A percentile compares a stretch with the other conserved stretches of the same genome.
Evolutionary conservation across 2,329 filamentous ascomycete genomes (phyloP).

Genomic region (Tolypocladium tundrense): DNA sequence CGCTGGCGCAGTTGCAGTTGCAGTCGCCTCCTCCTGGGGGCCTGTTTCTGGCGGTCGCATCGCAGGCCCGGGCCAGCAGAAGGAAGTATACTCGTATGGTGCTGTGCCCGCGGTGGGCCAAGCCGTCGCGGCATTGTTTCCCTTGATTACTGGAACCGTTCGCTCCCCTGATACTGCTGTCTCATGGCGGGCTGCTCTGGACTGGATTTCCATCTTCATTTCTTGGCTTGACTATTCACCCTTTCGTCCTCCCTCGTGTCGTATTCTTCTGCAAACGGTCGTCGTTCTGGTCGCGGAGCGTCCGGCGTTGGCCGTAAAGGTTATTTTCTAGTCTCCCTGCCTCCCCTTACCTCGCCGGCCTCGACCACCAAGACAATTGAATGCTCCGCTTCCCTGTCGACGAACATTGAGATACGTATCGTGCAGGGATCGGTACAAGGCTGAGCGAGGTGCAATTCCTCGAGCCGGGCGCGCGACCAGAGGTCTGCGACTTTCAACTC

Average conservation of each 20-base stretch:
- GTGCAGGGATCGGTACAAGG: background rate
- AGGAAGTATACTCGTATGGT: background rate
- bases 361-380: background rate
- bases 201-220: background rate
- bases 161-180: background rate
- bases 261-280: background rate
- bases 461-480: background rate
- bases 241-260: background rate
- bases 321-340: background rate
- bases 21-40: background rate
- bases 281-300: background rate
- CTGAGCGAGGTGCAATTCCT: background rate
- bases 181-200: background rate
- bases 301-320: background rate
- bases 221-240: background rate
- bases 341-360: background rate
- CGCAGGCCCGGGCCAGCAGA: background rate
- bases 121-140: background rate
- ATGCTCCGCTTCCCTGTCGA: background rate
- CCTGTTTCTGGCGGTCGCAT: background rate
- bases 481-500: background rate
- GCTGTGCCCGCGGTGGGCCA: background rate
- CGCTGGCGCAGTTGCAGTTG: background rate
- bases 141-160: background rate
- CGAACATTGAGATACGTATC: background rate